phyloP scores from a whole-genome alignment of 495 filamentous ascomycete species.

The Aspergillus biplanus region DNA sequence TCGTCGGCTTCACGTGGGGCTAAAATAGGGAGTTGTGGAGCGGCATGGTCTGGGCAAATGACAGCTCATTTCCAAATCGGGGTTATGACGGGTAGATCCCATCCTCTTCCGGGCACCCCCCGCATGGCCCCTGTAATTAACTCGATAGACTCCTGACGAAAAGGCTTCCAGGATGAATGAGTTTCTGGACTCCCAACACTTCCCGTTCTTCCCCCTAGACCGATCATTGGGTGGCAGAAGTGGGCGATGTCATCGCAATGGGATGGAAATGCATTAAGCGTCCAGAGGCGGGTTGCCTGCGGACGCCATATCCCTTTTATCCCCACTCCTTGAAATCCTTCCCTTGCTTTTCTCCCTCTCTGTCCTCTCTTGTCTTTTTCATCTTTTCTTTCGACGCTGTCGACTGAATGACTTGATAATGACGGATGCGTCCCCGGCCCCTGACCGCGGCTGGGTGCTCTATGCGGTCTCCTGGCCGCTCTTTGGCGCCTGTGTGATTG shows the following conservation, averaged over 20 bases:
- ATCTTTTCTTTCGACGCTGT: not conserved
- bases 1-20: conserved; percentile 2
- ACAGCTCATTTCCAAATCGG: conserved; percentile 8
- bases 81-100: not conserved
- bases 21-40: not conserved
- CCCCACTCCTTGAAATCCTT: conserved; percentile 1
- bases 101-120: not conserved
- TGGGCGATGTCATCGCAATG: not conserved
- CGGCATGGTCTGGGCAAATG: not conserved
- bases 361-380: not conserved
- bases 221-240: not conserved
- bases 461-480: conserved; percentile 17
- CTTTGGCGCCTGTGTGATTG: conserved; percentile 4
- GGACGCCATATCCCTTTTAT: not conserved
- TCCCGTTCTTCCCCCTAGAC: not conserved
- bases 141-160: not conserved
- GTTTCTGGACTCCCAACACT: not conserved
- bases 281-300: not conserved
- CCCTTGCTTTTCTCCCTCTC: not conserved
- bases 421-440: not conserved
- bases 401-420: conserved; percentile 1
- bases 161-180: not conserved
- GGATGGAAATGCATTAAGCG: not conserved
- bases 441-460: conserved; percentile 16
- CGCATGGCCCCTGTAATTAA: not conserved